Conservation (phyloP, 1,284 basidiomycete genomes). For the Moesziomyces parantarcticus region DNA sequence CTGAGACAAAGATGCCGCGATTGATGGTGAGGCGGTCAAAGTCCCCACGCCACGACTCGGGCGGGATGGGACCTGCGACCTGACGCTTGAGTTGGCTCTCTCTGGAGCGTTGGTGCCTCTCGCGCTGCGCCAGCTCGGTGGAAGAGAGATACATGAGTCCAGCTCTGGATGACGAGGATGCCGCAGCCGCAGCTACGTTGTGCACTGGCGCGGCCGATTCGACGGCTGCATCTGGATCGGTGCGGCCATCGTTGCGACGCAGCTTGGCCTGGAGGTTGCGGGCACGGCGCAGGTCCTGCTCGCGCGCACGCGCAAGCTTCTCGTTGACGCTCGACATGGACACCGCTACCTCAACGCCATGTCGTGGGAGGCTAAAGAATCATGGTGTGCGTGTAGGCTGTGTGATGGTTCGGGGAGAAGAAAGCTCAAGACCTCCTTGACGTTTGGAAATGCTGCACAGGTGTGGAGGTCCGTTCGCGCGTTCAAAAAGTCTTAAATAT, state of each 20-base stretch:
- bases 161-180: slow-evolving; percentile 24
- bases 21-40: slow-evolving; percentile 33
- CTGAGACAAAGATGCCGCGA: slow-evolving; percentile 1
- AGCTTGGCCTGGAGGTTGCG: slow-evolving; percentile 37
- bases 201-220: background rate
- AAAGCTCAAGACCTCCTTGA: too few relatives aligned
- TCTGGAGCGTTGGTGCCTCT: slow-evolving; percentile 21
- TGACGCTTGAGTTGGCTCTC: slow-evolving; percentile 32
- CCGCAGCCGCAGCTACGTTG: background rate
- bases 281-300: slow-evolving; percentile 32
- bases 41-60: slow-evolving; percentile 46
- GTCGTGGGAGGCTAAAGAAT: background rate
- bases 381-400: too few relatives aligned
- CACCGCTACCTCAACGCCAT: slow-evolving; percentile 15
- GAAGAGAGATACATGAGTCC: slow-evolving; percentile 33
- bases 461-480: background rate
- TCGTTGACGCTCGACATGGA: slow-evolving; percentile 34
- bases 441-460: too few relatives aligned
- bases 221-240: background rate
- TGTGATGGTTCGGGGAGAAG: too few relatives aligned
- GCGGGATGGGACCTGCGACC: slow-evolving; percentile 48
- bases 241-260: background rate
- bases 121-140: slow-evolving; percentile 23
- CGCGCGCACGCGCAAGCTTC: slow-evolving; percentile 29
- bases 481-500: too few relatives aligned